These are phyloP conservation scores for Fragaria ananassa DNA, from an alignment of 306 rosid species.

Conservation along the genomic window DNA sequence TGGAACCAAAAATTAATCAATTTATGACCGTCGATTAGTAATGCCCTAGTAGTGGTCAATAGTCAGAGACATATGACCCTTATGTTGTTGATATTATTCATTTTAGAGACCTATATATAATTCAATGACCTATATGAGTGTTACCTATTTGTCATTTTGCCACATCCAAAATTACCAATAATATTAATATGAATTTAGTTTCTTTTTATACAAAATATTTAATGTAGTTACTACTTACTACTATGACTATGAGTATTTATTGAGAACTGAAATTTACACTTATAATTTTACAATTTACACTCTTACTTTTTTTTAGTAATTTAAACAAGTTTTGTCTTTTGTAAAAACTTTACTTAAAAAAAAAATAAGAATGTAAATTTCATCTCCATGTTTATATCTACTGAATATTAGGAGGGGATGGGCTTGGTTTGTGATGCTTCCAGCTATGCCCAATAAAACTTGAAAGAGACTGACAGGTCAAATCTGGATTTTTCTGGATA, in stretches of 20 bases:
- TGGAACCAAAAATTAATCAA: neutral
- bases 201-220: neutral
- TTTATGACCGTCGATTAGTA: neutral
- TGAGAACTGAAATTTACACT: too few species aligned
- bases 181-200: too few species aligned
- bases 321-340: too few species aligned
- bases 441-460: neutral
- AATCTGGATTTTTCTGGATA: constrained; percentile 1
- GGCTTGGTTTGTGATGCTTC: neutral
- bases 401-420: neutral
- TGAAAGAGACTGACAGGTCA: constrained; percentile 1
- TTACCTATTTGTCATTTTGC: neutral
- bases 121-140: neutral
- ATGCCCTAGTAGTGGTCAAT: neutral
- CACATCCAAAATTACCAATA: neutral
- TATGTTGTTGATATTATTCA: neutral
- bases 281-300: too few species aligned
- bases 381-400: too few species aligned
- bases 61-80: neutral
- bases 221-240: neutral
- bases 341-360: too few species aligned
- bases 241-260: too few species aligned
- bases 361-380: too few species aligned
- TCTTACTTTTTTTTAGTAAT: too few species aligned
- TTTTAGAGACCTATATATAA: neutral